A percentile compares a stretch with the other conserved stretches of the same genome.
These are phyloP conservation scores for Ganoderma resinaceum DNA, from an alignment of 1,284 basidiomycete genomes.

Conservation along the genomic window DNA sequence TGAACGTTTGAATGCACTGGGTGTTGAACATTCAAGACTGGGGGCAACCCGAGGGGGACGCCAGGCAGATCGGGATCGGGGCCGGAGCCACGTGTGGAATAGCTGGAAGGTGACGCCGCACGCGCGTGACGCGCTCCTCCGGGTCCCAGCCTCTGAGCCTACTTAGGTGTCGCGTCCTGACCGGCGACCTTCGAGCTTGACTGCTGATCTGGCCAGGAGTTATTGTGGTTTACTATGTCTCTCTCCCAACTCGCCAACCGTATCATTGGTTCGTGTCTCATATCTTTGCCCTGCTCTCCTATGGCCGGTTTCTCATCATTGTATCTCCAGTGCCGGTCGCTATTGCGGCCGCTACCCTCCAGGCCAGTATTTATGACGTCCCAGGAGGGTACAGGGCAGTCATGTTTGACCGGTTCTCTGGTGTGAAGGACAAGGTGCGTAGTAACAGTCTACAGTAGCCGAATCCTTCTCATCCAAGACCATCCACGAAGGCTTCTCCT, in stretches of 20 bases:
- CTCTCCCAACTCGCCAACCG: constrained; percentile 51
- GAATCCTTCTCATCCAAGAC: background rate
- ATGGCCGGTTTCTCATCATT: background rate
- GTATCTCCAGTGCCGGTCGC: constrained; percentile 74
- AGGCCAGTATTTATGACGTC: constrained; percentile 92
- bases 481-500: constrained; percentile 60
- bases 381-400: constrained; percentile 94
- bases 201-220: background rate
- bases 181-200: background rate
- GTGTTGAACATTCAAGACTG: too few species aligned
- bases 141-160: too few species aligned
- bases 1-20: too few species aligned
- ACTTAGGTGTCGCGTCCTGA: background rate
- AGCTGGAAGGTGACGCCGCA: too few species aligned
- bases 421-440: constrained; percentile 82
- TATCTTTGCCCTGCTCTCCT: background rate
- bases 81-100: too few species aligned
- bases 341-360: constrained; percentile 68
- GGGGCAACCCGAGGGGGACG: too few species aligned
- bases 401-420: constrained; percentile 98
- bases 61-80: too few species aligned
- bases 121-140: background rate
- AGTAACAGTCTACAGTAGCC: background rate
- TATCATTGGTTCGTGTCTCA: constrained; percentile 33
- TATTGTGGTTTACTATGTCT: constrained; percentile 23